These are phyloP conservation scores for Blumeria hordei DNA, from an alignment of 2,329 filamentous ascomycete genomes.

Conservation along the genomic window DNA sequence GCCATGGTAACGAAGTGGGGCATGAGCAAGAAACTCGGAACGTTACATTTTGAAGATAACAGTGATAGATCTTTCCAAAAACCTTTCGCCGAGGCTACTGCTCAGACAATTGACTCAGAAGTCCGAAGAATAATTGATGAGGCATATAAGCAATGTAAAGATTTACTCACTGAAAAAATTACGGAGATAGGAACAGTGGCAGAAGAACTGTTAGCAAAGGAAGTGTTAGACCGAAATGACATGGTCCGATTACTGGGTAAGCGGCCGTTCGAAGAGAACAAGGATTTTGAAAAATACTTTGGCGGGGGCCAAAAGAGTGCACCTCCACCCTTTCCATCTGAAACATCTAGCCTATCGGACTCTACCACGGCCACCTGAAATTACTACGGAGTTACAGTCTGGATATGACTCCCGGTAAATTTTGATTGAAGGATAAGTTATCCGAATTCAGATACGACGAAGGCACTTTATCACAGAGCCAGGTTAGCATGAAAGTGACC, in stretches of 20 bases:
- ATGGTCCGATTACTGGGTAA: conserved; percentile 72
- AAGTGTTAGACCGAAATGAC: conserved; percentile 77
- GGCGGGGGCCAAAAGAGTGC: conserved; percentile 28
- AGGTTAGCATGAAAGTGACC: too few species aligned
- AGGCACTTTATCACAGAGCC: too few species aligned
- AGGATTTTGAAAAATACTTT: conserved; percentile 93
- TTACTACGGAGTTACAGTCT: too few species aligned
- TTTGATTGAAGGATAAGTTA: too few species aligned
- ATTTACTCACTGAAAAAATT: conserved; percentile 67
- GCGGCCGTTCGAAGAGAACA: conserved; percentile 55
- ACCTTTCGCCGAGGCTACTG: conserved; percentile 87
- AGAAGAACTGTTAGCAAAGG: conserved; percentile 78
- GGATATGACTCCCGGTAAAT: too few species aligned
- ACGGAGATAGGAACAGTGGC: conserved; percentile 70
- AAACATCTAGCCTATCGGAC: conserved; percentile 6
- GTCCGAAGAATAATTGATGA: conserved; percentile 79
- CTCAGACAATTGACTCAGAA: conserved; percentile 74
- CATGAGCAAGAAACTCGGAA: conserved; percentile 87
- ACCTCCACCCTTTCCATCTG: conserved; percentile 28
- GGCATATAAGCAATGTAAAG: conserved; percentile 75
- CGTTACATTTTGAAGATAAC: conserved; percentile 71
- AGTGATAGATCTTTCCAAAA: conserved; percentile 58
- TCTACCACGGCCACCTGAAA: too few species aligned
- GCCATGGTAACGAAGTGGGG: conserved; percentile 99
- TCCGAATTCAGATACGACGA: too few species aligned